These are phyloP conservation scores for Dothistroma pini DNA, from an alignment of 2,329 filamentous ascomycete genomes.

Conservation along the genomic window DNA sequence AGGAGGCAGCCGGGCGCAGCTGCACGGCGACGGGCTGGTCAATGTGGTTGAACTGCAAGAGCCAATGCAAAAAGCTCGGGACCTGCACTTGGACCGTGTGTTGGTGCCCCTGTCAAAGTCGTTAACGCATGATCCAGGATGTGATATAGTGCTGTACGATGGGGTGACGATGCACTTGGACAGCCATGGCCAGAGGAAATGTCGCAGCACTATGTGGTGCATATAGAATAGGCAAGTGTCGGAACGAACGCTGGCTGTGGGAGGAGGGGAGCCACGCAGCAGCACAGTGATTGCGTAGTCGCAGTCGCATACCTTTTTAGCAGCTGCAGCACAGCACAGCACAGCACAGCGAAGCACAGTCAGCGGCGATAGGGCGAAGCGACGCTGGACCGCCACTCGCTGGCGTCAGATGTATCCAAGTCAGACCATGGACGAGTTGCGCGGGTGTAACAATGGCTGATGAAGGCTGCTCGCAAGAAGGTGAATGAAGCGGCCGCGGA, in stretches of 20 bases:
- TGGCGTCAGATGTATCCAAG: neutral
- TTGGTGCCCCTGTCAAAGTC: neutral
- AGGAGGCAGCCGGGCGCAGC: neutral
- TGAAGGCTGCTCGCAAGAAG: neutral
- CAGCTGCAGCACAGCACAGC: neutral
- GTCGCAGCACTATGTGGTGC: too few relatives aligned
- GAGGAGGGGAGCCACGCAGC: too few relatives aligned
- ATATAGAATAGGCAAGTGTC: too few relatives aligned
- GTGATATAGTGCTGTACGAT: neutral
- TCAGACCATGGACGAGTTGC: neutral
- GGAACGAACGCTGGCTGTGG: too few relatives aligned
- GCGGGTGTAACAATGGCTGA: neutral
- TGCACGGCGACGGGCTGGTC: neutral
- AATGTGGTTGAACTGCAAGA: neutral
- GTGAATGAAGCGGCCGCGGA: neutral
- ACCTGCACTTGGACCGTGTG: neutral
- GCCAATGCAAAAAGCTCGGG: conserved; percentile 1
- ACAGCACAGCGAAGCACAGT: too few relatives aligned
- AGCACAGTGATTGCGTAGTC: too few relatives aligned
- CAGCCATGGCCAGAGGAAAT: too few relatives aligned
- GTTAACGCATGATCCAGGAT: conserved; percentile 2
- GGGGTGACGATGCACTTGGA: too few relatives aligned
- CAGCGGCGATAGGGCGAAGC: neutral
- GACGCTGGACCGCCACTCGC: neutral
- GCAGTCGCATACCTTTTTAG: neutral